Evolutionary conservation across 768 basidiomycete species (phyloP).

Genomic region (Xerocomellus dryophilus): DNA sequence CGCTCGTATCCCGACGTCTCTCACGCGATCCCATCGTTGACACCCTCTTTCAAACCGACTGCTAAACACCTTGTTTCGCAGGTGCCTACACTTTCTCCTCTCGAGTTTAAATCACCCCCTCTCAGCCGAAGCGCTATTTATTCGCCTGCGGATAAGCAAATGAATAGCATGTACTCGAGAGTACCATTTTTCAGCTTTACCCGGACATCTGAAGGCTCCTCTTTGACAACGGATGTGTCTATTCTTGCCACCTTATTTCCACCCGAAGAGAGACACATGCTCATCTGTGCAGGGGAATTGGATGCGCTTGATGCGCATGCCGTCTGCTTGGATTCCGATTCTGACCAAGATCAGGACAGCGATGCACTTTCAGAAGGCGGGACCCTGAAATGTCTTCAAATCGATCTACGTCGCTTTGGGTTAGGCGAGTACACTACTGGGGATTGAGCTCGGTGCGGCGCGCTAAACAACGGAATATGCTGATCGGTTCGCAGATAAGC

Average conservation of each 20-base stretch:
- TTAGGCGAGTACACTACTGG: constrained; percentile 45
- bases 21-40: constrained; percentile 26
- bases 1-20: constrained; percentile 45
- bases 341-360: constrained; percentile 39
- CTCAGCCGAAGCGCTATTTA: constrained; percentile 7
- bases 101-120: constrained; percentile 14
- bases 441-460: neutral
- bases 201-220: constrained; percentile 71
- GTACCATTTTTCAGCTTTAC: constrained; percentile 83
- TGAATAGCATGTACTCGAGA: constrained; percentile 5
- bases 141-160: constrained; percentile 17
- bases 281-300: constrained; percentile 69
- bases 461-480: constrained; percentile 3
- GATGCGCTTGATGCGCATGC: constrained; percentile 50
- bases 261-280: constrained; percentile 66
- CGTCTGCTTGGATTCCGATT: constrained; percentile 31
- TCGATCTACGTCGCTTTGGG: constrained; percentile 70
- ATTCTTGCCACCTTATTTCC: constrained; percentile 70
- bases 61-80: constrained; percentile 38
- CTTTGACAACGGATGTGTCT: constrained; percentile 67
- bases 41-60: constrained; percentile 36
- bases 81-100: constrained; percentile 32
- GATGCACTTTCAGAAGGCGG: constrained; percentile 35
- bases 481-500: constrained; percentile 50
- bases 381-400: constrained; percentile 65